A percentile compares a stretch with the other conserved stretches of the same genome.
phyloP scores from a whole-genome alignment of 768 basidiomycete genomes.

The Mycena capillaripes region DNA sequence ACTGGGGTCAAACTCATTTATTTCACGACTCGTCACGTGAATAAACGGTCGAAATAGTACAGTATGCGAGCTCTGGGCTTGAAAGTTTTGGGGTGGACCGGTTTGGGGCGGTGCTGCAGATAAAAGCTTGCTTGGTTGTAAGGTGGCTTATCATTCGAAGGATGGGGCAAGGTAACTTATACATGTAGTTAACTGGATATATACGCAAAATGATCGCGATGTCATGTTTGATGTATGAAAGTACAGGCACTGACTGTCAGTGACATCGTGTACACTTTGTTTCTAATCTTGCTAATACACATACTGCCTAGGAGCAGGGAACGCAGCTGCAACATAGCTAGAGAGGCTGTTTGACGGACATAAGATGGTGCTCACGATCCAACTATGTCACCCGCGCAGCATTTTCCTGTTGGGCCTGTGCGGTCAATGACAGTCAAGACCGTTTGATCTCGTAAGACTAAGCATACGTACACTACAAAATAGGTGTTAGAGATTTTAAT shows the following conservation, averaged over 20 bases:
- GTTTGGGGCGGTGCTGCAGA: too few species aligned
- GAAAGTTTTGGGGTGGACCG: too few species aligned
- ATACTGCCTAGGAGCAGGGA: conserved; percentile 13
- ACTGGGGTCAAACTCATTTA: too few species aligned
- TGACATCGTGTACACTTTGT: conserved; percentile 3
- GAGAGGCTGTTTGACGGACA: conserved; percentile 8
- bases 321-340: conserved; percentile 9
- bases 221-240: too few species aligned
- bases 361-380: conserved; percentile 11
- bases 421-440: conserved; percentile 10
- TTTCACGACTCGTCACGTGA: too few species aligned
- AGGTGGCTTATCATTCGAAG: too few species aligned
- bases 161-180: too few species aligned
- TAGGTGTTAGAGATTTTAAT: conserved; percentile 9
- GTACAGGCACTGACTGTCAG: conserved; percentile 1
- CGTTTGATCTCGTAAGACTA: conserved; percentile 1
- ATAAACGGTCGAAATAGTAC: too few species aligned
- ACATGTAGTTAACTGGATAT: too few species aligned
- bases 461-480: conserved; percentile 15
- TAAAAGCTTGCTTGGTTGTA: too few species aligned
- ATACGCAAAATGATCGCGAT: too few species aligned
- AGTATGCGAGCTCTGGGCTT: too few species aligned
- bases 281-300: conserved; percentile 9
- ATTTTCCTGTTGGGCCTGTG: conserved; percentile 14
- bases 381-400: conserved; percentile 12